Percentiles rank a stretch among this genome's conserved stretches.
Evolutionary conservation across 108 stramenopile species (phyloP).

Genomic region (Conticribra weissflogii): DNA sequence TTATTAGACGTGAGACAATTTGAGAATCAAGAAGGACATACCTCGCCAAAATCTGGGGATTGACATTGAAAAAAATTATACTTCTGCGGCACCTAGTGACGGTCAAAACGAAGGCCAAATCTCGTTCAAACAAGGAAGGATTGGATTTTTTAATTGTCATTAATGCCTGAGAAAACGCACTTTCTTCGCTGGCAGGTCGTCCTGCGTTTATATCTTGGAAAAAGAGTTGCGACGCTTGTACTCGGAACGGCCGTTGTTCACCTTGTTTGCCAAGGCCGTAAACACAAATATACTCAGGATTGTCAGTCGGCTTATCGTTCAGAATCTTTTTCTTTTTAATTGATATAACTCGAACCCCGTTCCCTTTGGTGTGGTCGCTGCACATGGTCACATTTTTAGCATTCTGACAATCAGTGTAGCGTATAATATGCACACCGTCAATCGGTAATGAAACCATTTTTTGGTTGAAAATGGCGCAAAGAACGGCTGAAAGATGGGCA

Average conservation of each 20-base stretch:
- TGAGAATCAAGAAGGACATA: neutral
- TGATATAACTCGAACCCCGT: conserved; percentile 12
- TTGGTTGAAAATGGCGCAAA: conserved; percentile 28
- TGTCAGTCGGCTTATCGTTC: conserved; percentile 61
- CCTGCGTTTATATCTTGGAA: conserved; percentile 31
- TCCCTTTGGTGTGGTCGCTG: conserved; percentile 7
- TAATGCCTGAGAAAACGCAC: conserved; percentile 37
- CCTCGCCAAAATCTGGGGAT: conserved; percentile 22
- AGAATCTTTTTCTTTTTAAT: conserved; percentile 22
- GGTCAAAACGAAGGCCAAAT: conserved; percentile 36
- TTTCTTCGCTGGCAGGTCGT: conserved; percentile 15
- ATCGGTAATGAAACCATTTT: conserved; percentile 8
- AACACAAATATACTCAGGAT: conserved; percentile 56
- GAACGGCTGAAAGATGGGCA: conserved; percentile 50
- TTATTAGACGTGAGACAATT: neutral
- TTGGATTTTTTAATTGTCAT: conserved; percentile 19
- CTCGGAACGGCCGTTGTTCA: conserved; percentile 6
- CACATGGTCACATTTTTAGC: conserved; percentile 25
- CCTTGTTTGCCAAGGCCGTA: conserved; percentile 42
- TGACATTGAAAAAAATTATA: conserved; percentile 32
- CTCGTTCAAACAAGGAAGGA: conserved; percentile 31
- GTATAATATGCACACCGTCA: conserved; percentile 28
- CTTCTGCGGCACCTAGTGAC: conserved; percentile 27
- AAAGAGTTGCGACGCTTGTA: conserved; percentile 28
- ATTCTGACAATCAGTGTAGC: conserved; percentile 4